Evolutionary conservation across 352 stramenopile genomes (phyloP).

Genomic region (Phytophthora ramorum): DNA sequence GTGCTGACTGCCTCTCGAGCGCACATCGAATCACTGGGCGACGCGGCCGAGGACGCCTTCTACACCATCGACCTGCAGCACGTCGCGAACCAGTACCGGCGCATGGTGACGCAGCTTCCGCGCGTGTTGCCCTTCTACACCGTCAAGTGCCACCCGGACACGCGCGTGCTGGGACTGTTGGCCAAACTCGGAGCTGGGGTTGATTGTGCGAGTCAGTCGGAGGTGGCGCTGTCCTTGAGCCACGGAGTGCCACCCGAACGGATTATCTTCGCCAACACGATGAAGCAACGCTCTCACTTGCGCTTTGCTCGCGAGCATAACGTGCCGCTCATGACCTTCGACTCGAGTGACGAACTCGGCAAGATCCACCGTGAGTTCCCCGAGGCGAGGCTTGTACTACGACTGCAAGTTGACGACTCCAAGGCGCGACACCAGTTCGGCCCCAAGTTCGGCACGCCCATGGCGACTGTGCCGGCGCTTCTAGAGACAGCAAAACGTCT

Average conservation of each 20-base stretch:
- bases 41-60: slow-evolving; percentile 60
- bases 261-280: slow-evolving; percentile 93
- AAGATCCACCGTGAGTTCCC: slow-evolving; percentile 55
- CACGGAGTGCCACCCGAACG: slow-evolving; percentile 56
- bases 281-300: slow-evolving; percentile 84
- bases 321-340: slow-evolving; percentile 85
- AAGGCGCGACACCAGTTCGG: slow-evolving; percentile 81
- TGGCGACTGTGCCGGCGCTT: slow-evolving; percentile 63
- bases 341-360: slow-evolving; percentile 87
- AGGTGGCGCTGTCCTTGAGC: slow-evolving; percentile 74
- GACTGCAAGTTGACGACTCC: slow-evolving; percentile 89
- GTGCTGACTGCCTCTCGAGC: slow-evolving; percentile 22
- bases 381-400: slow-evolving; percentile 64
- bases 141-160: slow-evolving; percentile 92
- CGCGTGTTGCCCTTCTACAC: slow-evolving; percentile 87
- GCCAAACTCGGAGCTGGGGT: slow-evolving; percentile 68
- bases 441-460: slow-evolving; percentile 83
- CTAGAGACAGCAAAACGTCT: slow-evolving; percentile 63
- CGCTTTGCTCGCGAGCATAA: slow-evolving; percentile 59
- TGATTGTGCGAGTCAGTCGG: slow-evolving; percentile 87
- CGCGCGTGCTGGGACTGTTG: slow-evolving; percentile 54
- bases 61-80: slow-evolving; percentile 66
- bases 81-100: slow-evolving; percentile 55
- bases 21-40: slow-evolving; percentile 36
- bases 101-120: slow-evolving; percentile 55